Percentiles rank a stretch among this genome's conserved stretches.
phyloP scores from a whole-genome alignment of 73 alveolate genomes.

The Tetrahymena borealis region DNA sequence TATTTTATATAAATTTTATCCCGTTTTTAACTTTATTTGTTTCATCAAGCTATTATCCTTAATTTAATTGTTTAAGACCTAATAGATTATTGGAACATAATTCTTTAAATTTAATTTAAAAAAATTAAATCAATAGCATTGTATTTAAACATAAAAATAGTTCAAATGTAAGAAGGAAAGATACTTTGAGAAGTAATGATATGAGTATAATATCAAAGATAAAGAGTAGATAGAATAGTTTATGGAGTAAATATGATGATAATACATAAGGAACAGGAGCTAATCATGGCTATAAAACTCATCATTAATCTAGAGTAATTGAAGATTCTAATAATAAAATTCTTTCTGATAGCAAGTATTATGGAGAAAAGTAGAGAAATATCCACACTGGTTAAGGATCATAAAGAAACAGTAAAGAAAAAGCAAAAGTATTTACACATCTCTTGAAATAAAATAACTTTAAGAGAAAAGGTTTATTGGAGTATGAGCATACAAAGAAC shows the following conservation, averaged over 20 bases:
- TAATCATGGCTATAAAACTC: not conserved
- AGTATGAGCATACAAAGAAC: not conserved
- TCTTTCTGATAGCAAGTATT: too few relatives aligned
- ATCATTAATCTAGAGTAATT: not conserved
- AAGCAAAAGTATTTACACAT: not conserved
- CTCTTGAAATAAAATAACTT: not conserved
- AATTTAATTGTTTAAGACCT: too few relatives aligned
- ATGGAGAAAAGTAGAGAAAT: not conserved
- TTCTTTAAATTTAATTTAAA: too few relatives aligned
- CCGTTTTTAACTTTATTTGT: too few relatives aligned
- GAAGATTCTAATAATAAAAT: not conserved
- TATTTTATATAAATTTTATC: not conserved
- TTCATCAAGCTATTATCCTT: too few relatives aligned
- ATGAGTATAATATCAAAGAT: not conserved
- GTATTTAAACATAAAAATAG: not conserved
- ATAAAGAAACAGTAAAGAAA: not conserved
- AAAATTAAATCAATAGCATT: not conserved
- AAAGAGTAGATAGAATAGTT: not conserved
- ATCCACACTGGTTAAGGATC: not conserved
- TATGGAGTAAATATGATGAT: not conserved
- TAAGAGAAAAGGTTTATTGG: not conserved
- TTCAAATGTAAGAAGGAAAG: not conserved
- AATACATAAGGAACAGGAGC: not conserved
- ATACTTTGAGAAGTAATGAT: not conserved
- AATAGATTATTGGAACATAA: too few relatives aligned